phyloP scores from a whole-genome alignment of 2,329 filamentous ascomycete species.

The Hypoxylon sp. region DNA sequence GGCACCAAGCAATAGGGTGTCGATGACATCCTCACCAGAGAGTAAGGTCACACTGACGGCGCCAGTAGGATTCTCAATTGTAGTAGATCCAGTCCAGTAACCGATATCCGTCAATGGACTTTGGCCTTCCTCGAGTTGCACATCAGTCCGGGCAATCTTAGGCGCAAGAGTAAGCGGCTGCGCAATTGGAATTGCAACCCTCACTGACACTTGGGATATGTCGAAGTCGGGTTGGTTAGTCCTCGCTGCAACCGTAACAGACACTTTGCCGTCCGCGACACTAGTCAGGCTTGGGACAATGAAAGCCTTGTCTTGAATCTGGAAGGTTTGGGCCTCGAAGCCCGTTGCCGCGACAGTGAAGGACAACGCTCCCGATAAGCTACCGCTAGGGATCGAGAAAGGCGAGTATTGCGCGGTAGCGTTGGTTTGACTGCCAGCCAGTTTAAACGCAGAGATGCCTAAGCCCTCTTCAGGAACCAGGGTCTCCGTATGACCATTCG shows the following conservation, averaged over 20 bases:
- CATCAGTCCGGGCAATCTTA: constrained; percentile 30
- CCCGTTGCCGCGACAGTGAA: constrained; percentile 38
- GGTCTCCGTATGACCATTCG: constrained; percentile 41
- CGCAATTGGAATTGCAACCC: constrained; percentile 40
- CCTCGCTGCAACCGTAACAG: constrained; percentile 41
- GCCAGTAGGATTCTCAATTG: constrained; percentile 42
- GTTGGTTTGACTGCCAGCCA: constrained; percentile 29
- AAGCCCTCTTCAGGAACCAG: constrained; percentile 37
- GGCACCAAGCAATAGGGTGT: constrained; percentile 46
- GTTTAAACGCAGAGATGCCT: constrained; percentile 45
- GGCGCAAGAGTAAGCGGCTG: constrained; percentile 49
- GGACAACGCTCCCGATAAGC: constrained; percentile 32
- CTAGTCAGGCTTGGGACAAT: constrained; percentile 46
- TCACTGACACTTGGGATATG: constrained; percentile 30
- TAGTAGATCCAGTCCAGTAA: constrained; percentile 38
- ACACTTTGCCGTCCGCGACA: constrained; percentile 23
- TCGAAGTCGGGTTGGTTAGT: constrained; percentile 19
- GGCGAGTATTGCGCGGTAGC: constrained; percentile 44
- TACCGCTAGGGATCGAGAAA: constrained; percentile 39
- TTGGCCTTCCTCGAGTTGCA: constrained; percentile 30
- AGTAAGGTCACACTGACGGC: constrained; percentile 47
- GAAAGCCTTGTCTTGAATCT: constrained; percentile 40
- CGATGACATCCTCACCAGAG: constrained; percentile 35
- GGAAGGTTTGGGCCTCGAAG: constrained; percentile 33
- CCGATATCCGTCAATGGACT: constrained; percentile 28